Evolutionary conservation across 1,284 basidiomycete genomes (phyloP), one percentile per base, ranked within the genome.

Genomic region (Retiboletus flavoniger): DNA sequence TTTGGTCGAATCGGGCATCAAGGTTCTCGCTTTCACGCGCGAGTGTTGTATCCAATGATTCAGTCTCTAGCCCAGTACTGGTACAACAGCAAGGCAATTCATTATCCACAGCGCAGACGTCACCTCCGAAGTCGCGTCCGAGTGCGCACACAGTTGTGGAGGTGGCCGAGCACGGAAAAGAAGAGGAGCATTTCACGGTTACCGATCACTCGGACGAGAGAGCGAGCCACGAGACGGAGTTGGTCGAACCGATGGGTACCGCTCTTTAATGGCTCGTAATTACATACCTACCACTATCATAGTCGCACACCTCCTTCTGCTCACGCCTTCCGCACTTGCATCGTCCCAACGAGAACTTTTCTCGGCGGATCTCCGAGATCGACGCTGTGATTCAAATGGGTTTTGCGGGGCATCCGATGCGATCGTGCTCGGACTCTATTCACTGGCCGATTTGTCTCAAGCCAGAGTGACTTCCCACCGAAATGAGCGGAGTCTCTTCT

Each of bases 1-100:
- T 89, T 65, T 78, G 81, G 70, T 66, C 78, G 16, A 69, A 60
- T 39, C 70, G 76, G 6, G 60, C 76, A 7, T 50, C 70, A 6
- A 70, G 77, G 17, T 67, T 77, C 46, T 75, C 78, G 8, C 54
- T 64, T 28, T 63, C 69, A 16, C 68, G 71, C 32, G 47, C 53
- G 38, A 71, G 69, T 32, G n/a, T 64, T 29, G 51, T 34, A 19
- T 55, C 69, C 45, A 59, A 55, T 17, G 68, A 69, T 38, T 60
- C 63, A 11, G 45, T 35, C 19, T 31, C 63, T 28, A 57, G 63
- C n/a, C 47, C 60, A 7, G 57, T 51, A 7, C 34, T 42, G 13
- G 24, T 26, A 24, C 57, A 59, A 16, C 52, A 56, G 29, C 54
- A 54, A 11, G 41, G 40, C 10, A 41, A 17, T 16, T 11, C 43